Evolutionary conservation across 352 stramenopile species (phyloP).

Genomic region (Pythium aphanidermatum): DNA sequence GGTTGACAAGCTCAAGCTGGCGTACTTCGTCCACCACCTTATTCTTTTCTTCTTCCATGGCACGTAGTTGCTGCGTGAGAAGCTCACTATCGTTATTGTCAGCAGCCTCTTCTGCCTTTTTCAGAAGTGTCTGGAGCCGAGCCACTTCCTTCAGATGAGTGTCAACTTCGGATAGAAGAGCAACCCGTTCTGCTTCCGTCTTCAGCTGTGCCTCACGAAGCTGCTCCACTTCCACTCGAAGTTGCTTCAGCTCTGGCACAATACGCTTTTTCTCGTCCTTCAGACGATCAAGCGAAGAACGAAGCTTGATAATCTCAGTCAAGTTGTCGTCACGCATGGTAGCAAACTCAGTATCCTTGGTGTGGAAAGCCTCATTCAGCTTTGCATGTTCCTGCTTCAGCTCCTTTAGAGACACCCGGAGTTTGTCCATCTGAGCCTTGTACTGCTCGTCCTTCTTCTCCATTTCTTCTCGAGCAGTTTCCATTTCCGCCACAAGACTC

Average conservation of each 20-base stretch:
- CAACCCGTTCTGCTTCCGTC: conserved; percentile 9
- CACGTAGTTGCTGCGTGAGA: conserved; percentile 24
- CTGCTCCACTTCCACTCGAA: conserved; percentile 23
- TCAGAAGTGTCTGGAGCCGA: conserved; percentile 28
- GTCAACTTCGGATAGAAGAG: conserved; percentile 22
- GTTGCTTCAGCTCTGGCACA: conserved; percentile 26
- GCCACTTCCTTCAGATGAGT: conserved; percentile 24
- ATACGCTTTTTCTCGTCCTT: conserved; percentile 29
- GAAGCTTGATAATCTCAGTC: conserved; percentile 23
- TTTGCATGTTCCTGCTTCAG: conserved; percentile 31
- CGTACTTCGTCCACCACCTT: conserved; percentile 34
- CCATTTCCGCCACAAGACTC: conserved; percentile 39
- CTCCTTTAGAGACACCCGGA: conserved; percentile 26
- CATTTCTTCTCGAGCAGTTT: conserved; percentile 36
- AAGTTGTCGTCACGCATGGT: conserved; percentile 24
- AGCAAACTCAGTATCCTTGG: conserved; percentile 34
- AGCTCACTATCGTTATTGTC: conserved; percentile 30
- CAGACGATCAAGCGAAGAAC: conserved; percentile 19
- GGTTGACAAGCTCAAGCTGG: conserved; percentile 37
- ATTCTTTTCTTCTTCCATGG: conserved; percentile 39
- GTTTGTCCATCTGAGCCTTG: conserved; percentile 28
- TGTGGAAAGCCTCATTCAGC: conserved; percentile 20
- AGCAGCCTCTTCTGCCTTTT: conserved; percentile 32
- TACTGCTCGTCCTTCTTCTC: conserved; percentile 36
- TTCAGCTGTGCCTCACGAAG: conserved; percentile 13